Evolutionary conservation across 2,329 filamentous ascomycete species (phyloP).

Genomic region (Amauroascus niger): DNA sequence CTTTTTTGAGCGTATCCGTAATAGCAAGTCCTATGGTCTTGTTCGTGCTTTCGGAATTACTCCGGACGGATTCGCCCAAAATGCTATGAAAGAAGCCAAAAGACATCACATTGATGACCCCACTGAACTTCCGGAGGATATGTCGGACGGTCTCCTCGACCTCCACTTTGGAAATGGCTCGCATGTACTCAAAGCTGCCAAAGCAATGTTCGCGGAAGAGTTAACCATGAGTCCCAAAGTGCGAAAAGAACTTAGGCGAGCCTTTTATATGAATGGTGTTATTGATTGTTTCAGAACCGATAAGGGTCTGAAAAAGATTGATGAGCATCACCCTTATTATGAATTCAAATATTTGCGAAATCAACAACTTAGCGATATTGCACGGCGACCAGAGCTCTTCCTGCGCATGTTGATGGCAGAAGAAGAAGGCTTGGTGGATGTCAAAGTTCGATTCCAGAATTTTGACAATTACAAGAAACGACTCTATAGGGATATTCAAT

Average conservation of each 20-base stretch:
- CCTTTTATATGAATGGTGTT: constrained; percentile 72
- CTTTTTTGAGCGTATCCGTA: constrained; percentile 74
- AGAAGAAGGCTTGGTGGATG: constrained; percentile 81
- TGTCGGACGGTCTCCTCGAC: constrained; percentile 68
- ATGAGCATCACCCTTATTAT: constrained; percentile 91
- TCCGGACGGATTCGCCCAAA: constrained; percentile 78
- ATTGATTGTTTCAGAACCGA: constrained; percentile 87
- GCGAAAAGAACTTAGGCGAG: constrained; percentile 72
- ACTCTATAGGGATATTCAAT: constrained; percentile 75
- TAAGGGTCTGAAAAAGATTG: constrained; percentile 85
- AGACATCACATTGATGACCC: constrained; percentile 80
- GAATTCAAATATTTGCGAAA: constrained; percentile 95
- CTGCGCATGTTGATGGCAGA: constrained; percentile 97
- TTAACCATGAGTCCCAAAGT: constrained; percentile 78
- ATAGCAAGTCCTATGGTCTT: constrained; percentile 67
- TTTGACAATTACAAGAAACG: constrained; percentile 65
- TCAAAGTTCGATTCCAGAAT: constrained; percentile 67
- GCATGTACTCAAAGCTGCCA: constrained; percentile 67
- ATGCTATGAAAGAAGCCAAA: constrained; percentile 66
- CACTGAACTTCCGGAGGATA: constrained; percentile 65
- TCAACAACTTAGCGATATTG: constrained; percentile 72
- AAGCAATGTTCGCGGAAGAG: constrained; percentile 84
- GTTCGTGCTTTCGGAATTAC: constrained; percentile 85
- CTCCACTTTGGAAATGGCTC: constrained; percentile 66
- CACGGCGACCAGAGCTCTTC: constrained; percentile 76